Evolutionary conservation across 345 rosid species (phyloP).

Genomic region (Sisymbrium altissimum): DNA sequence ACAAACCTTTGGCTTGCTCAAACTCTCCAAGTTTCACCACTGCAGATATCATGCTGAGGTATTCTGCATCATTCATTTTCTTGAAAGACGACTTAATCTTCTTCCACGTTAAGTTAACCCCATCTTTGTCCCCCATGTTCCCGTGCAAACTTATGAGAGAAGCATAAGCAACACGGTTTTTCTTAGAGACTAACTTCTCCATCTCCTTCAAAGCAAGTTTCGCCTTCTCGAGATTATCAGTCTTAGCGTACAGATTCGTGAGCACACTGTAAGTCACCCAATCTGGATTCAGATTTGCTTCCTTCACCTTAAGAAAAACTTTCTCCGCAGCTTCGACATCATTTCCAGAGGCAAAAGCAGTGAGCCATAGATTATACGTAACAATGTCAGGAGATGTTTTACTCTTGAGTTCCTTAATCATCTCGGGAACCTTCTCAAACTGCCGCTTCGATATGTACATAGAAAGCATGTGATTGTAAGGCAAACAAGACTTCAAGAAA

Average conservation of each 20-base stretch:
- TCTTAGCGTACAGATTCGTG: slow-evolving; percentile 59
- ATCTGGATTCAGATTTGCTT: slow-evolving; percentile 58
- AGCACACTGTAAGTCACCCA: slow-evolving; percentile 80
- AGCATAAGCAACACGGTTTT: slow-evolving; percentile 54
- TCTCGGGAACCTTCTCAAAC: slow-evolving; percentile 50
- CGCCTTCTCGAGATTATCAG: slow-evolving; percentile 50
- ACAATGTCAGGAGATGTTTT: slow-evolving; percentile 65
- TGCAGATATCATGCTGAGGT: slow-evolving; percentile 66
- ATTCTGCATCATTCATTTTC: not conserved
- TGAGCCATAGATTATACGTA: slow-evolving; percentile 68
- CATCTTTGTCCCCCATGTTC: slow-evolving; percentile 58
- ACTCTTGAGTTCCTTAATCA: slow-evolving; percentile 57
- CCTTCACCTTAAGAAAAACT: slow-evolving; percentile 55
- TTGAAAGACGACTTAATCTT: slow-evolving; percentile 39
- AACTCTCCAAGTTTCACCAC: slow-evolving; percentile 65
- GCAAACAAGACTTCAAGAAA: slow-evolving; percentile 58
- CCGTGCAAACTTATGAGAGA: slow-evolving; percentile 75
- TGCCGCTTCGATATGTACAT: slow-evolving; percentile 55
- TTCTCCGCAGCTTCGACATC: slow-evolving; percentile 62
- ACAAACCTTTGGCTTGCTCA: slow-evolving; percentile 59
- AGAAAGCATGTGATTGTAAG: slow-evolving; percentile 74
- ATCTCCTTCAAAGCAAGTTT: slow-evolving; percentile 64
- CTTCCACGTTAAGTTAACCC: slow-evolving; percentile 63
- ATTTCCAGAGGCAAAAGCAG: slow-evolving; percentile 50
- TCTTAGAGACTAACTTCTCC: slow-evolving; percentile 71